phyloP scores from a whole-genome alignment of 805 yeast genomes.

The Candida railenensis region DNA sequence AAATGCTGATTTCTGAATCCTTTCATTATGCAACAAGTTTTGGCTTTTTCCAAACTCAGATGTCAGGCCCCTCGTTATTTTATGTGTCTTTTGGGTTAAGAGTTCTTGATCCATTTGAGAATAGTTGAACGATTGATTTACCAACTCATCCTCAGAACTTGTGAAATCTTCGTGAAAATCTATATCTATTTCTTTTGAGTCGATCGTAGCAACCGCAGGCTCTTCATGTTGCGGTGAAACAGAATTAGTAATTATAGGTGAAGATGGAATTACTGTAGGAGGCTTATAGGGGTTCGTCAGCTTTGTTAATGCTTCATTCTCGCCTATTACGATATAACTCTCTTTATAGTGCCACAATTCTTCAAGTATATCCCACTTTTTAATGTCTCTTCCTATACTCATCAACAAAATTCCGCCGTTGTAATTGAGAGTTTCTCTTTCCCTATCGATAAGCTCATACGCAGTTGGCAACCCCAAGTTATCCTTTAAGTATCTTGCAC shows the following conservation, averaged over 20 bases:
- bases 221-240: not conserved
- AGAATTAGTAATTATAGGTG: not conserved
- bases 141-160: not conserved
- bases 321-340: not conserved
- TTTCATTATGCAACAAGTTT: not conserved
- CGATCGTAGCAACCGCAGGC: not conserved
- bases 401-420: not conserved
- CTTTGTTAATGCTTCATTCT: not conserved
- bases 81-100: not conserved
- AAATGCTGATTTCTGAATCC: not conserved
- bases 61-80: not conserved
- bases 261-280: not conserved
- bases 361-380: not conserved
- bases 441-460: conserved; percentile 26
- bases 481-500: not conserved
- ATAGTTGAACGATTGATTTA: not conserved
- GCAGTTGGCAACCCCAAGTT: conserved; percentile 22
- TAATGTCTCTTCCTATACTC: not conserved
- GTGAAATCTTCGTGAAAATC: not conserved
- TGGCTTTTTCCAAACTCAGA: not conserved
- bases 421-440: conserved; percentile 9
- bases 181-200: not conserved
- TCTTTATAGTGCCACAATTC: not conserved
- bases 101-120: conserved; percentile 2
- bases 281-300: not conserved